These are phyloP conservation scores for Cercophora sp. DNA, from an alignment of 495 filamentous ascomycete genomes.

Conservation along the genomic window DNA sequence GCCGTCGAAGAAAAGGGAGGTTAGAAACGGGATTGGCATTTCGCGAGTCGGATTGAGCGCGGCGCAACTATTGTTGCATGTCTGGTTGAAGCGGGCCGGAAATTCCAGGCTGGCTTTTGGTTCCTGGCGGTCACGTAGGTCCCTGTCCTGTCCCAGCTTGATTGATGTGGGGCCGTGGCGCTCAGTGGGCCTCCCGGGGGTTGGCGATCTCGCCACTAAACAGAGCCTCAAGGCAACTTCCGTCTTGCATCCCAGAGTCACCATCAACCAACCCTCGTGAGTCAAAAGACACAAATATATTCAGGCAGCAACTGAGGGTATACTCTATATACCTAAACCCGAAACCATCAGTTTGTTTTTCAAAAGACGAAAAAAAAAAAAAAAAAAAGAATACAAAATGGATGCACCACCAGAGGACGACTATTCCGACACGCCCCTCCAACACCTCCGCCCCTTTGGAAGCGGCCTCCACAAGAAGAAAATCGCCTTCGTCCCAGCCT, in stretches of 20 bases:
- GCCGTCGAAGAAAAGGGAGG: slow-evolving; percentile 59
- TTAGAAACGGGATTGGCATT: slow-evolving; percentile 81
- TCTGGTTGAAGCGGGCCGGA: neutral
- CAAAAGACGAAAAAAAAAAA: too few relatives aligned
- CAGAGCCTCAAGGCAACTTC: neutral
- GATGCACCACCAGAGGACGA: slow-evolving; percentile 11
- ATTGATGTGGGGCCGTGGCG: neutral
- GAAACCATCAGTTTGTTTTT: too few relatives aligned
- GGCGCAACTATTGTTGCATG: slow-evolving; percentile 2
- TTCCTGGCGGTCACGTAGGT: slow-evolving; percentile 6
- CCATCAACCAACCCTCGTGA: neutral
- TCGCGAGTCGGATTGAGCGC: neutral
- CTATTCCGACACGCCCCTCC: slow-evolving; percentile 57
- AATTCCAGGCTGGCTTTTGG: slow-evolving; percentile 2
- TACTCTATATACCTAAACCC: too few relatives aligned
- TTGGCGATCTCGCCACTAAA: neutral
- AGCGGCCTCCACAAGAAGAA: slow-evolving; percentile 71
- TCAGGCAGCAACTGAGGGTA: too few relatives aligned
- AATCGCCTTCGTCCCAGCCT: slow-evolving; percentile 76
- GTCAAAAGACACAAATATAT: neutral
- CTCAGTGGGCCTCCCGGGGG: neutral
- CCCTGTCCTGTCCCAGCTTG: slow-evolving; percentile 2
- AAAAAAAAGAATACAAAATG: neutral
- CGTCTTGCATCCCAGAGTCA: neutral
- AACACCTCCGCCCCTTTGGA: slow-evolving; percentile 73